These are phyloP conservation scores for Lactarius sp. DNA, from an alignment of 768 basidiomycete species.

Conservation along the genomic window DNA sequence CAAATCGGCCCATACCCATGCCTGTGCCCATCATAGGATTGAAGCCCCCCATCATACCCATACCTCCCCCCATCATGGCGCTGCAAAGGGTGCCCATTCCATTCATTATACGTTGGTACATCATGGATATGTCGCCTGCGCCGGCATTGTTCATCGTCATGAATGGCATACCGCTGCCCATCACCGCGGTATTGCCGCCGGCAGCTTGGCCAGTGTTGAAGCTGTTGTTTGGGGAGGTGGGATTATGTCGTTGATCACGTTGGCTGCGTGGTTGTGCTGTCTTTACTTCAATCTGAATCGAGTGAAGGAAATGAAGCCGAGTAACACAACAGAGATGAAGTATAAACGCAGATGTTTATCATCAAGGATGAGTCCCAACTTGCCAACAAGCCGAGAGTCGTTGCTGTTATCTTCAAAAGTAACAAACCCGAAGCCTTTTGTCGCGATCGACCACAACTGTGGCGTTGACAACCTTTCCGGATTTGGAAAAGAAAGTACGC, in stretches of 20 bases:
- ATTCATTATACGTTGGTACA: constrained; percentile 91
- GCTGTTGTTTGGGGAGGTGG: constrained; percentile 19
- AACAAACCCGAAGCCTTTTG: constrained; percentile 98
- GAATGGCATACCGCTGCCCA: constrained; percentile 37
- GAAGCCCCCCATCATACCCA: constrained; percentile 28
- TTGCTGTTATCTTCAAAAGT: constrained; percentile 92
- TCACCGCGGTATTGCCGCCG: constrained; percentile 24
- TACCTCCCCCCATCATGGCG: constrained; percentile 35
- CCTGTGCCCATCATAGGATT: constrained; percentile 32
- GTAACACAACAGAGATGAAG: too few species aligned
- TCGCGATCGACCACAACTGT: constrained; percentile 99
- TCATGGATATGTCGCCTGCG: background rate
- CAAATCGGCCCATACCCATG: constrained; percentile 36
- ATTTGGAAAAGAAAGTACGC: constrained; percentile 90
- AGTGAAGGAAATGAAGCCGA: background rate
- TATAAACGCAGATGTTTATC: constrained; percentile 74
- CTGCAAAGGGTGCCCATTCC: constrained; percentile 54
- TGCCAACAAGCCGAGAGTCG: constrained; percentile 83
- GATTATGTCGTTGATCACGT: constrained; percentile 52
- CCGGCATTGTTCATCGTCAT: constrained; percentile 33
- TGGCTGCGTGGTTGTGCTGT: constrained; percentile 88
- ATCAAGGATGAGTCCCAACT: constrained; percentile 74
- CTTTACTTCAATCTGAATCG: constrained; percentile 87
- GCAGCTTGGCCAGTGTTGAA: constrained; percentile 29
- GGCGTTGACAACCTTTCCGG: constrained; percentile 93